A percentile compares a stretch with the other conserved stretches of the same genome.
Conservation (phyloP, 2,329 filamentous ascomycete species). For the Sclerotinia subarctica region DNA sequence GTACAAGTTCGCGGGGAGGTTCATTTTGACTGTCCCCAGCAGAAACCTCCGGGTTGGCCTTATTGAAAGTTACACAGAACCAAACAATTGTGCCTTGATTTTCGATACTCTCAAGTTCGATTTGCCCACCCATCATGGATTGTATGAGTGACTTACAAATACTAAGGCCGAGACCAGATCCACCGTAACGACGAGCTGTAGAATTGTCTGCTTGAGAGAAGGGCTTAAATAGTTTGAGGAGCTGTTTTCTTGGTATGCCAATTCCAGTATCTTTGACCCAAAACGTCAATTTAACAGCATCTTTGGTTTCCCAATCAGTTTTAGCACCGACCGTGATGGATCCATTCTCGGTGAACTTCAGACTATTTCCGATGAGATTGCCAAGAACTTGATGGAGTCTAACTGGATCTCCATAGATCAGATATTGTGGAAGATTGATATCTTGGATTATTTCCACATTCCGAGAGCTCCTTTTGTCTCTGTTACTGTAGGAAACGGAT, state of each 20-base stretch:
- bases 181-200: conserved; percentile 86
- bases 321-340: conserved; percentile 79
- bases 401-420: conserved; percentile 67
- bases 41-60: conserved; percentile 63
- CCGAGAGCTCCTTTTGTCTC: conserved; percentile 59
- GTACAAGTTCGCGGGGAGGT: conserved; percentile 36
- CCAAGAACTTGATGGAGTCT: conserved; percentile 67
- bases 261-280: conserved; percentile 90
- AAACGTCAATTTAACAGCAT: conserved; percentile 73
- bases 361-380: conserved; percentile 87
- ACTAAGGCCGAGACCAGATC: conserved; percentile 84
- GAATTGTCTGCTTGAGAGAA: conserved; percentile 92
- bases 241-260: conserved; percentile 77
- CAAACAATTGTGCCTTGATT: conserved; percentile 68
- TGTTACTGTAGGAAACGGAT: conserved; percentile 63
- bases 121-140: conserved; percentile 83
- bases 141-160: conserved; percentile 95
- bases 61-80: conserved; percentile 83
- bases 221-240: conserved; percentile 83
- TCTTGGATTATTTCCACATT: conserved; percentile 65
- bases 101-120: conserved; percentile 75
- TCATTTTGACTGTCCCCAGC: conserved; percentile 51
- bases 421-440: conserved; percentile 63
- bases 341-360: conserved; percentile 88
- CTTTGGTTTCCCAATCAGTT: conserved; percentile 66